A percentile compares a stretch with the other conserved stretches of the same genome.
phyloP scores from a whole-genome alignment of 371 early-diverging fungal species.

The Haplosporangium sp. region DNA sequence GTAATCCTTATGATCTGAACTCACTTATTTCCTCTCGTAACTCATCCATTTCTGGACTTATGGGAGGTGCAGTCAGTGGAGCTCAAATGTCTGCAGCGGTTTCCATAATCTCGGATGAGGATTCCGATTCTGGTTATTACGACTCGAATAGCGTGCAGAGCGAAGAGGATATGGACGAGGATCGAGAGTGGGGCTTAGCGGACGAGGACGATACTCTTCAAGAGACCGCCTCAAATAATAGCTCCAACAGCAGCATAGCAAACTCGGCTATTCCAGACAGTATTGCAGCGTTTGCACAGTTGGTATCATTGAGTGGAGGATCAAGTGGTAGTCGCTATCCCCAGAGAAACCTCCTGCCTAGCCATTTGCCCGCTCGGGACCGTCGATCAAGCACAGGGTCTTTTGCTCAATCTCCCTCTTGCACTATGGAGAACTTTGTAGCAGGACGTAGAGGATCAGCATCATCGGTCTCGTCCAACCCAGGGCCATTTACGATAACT shows the following conservation, averaged over 20 bases:
- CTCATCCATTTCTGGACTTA: constrained; percentile 5
- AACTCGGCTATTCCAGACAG: constrained; percentile 15
- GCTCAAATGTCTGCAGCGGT: neutral
- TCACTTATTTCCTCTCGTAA: neutral
- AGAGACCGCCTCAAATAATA: constrained; percentile 9
- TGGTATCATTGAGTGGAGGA: neutral
- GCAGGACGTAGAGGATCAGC: constrained; percentile 45
- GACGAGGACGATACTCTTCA: constrained; percentile 31
- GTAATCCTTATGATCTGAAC: neutral
- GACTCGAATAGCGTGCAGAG: constrained; percentile 11
- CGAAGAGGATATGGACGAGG: constrained; percentile 53
- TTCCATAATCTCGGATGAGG: constrained; percentile 27
- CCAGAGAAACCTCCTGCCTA: neutral
- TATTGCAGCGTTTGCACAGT: constrained; percentile 11
- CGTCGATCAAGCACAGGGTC: constrained; percentile 53
- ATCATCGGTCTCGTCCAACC: constrained; percentile 41
- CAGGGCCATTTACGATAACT: constrained; percentile 25
- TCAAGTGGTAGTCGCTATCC: neutral
- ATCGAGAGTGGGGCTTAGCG: constrained; percentile 44
- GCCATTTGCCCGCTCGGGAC: constrained; percentile 19
- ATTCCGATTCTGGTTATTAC: constrained; percentile 31
- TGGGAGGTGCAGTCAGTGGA: neutral
- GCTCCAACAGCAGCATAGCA: constrained; percentile 7
- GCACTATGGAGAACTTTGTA: constrained; percentile 48
- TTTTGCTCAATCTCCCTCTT: constrained; percentile 30